Percentiles rank a stretch among this genome's conserved stretches.
Conservation (phyloP, 2,329 filamentous ascomycete genomes). For the Alternaria arbusti region DNA sequence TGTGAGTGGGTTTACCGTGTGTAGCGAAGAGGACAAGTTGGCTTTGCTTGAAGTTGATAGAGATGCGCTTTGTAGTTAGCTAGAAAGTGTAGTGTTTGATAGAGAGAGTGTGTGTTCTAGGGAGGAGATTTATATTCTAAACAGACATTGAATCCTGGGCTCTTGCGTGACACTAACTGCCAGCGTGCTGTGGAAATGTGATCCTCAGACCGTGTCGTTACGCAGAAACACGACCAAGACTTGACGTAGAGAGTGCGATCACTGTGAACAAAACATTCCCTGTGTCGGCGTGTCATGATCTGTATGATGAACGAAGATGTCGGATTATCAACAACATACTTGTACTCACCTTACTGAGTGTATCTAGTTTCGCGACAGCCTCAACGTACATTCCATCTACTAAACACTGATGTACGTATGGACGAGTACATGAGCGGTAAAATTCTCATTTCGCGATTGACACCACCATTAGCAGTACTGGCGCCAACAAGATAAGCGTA, state of each 20-base stretch:
- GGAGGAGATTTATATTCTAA: neutral
- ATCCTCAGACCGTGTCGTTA: neutral
- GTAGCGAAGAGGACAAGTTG: neutral
- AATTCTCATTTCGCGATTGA: too few species aligned
- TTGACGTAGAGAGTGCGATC: neutral
- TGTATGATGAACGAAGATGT: neutral
- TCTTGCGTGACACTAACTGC: too few species aligned
- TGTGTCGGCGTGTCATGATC: too few species aligned
- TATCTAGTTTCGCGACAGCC: neutral
- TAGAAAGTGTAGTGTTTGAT: neutral
- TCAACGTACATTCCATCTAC: neutral
- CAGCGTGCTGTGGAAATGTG: neutral
- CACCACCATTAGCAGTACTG: too few species aligned
- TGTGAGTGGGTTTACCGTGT: neutral
- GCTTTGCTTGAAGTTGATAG: neutral
- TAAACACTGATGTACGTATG: too few species aligned
- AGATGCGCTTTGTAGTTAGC: too few species aligned
- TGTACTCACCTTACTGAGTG: neutral
- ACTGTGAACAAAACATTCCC: too few species aligned
- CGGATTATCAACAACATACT: neutral
- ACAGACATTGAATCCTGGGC: neutral
- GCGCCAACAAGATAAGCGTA: too few species aligned
- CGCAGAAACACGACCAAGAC: rapidly evolving
- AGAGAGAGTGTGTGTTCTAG: neutral
- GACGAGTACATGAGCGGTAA: too few species aligned